Evolutionary conservation across 1,284 basidiomycete species (phyloP).

Genomic region (Boletus subluridellus): DNA sequence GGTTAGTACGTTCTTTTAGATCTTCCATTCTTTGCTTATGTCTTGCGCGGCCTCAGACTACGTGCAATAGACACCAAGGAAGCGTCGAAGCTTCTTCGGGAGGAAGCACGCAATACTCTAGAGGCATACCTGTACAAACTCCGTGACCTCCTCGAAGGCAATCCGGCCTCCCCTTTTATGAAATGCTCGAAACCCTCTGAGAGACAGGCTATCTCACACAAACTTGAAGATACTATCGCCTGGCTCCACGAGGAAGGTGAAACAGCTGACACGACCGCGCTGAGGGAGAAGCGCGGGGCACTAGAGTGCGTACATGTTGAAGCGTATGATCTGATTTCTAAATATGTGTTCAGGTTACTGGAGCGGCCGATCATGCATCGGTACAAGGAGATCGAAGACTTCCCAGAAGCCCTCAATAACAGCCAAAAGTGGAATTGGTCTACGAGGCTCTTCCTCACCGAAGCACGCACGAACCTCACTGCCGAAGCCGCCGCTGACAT

Average conservation of each 20-base stretch:
- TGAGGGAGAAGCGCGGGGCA: constrained; percentile 69
- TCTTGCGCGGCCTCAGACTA: constrained; percentile 50
- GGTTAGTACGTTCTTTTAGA: constrained; percentile 39
- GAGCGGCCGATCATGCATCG: constrained; percentile 83
- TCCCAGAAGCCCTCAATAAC: constrained; percentile 69
- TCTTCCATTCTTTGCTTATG: not conserved
- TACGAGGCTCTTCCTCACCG: constrained; percentile 75
- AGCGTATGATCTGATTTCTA: not conserved
- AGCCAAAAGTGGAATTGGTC: constrained; percentile 80
- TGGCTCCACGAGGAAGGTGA: constrained; percentile 92
- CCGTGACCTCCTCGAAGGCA: constrained; percentile 75
- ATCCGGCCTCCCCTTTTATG: constrained; percentile 66
- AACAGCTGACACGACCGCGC: constrained; percentile 68
- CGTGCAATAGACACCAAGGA: constrained; percentile 79
- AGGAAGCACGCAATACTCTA: constrained; percentile 89
- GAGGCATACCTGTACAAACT: constrained; percentile 92
- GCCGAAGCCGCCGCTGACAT: constrained; percentile 52
- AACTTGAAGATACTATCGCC: constrained; percentile 65
- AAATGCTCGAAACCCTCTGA: constrained; percentile 77
- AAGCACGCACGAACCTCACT: constrained; percentile 73
- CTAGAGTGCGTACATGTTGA: constrained; percentile 65
- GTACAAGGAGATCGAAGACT: constrained; percentile 81
- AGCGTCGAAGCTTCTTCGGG: constrained; percentile 69
- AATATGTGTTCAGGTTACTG: constrained; percentile 50
- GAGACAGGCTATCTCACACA: constrained; percentile 58